Evolutionary conservation across 306 rosid species (phyloP).

Genomic region (Ammopiptanthus mongolicus): DNA sequence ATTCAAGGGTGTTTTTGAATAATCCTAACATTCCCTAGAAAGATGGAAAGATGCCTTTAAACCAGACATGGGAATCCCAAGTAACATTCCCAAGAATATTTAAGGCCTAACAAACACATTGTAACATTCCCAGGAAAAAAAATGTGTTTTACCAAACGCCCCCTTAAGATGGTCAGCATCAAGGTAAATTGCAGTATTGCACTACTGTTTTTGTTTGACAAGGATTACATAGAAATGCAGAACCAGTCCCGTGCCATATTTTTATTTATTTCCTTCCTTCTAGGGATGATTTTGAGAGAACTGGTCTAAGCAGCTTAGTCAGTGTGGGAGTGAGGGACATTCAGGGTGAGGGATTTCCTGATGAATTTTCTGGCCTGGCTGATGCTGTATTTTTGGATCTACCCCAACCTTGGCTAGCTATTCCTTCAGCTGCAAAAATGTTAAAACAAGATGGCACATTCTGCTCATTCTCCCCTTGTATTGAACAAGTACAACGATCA

Average conservation of each 20-base stretch:
- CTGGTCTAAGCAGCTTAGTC: conserved; percentile 46
- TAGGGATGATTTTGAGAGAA: conserved; percentile 74
- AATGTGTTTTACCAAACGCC: no score
- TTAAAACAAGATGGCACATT: conserved; percentile 55
- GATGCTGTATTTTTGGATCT: conserved; percentile 69
- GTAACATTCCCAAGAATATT: no score
- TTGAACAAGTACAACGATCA: conserved; percentile 64
- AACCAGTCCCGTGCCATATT: not conserved
- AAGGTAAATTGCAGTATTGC: not conserved
- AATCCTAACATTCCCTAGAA: no score
- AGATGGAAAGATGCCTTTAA: no score
- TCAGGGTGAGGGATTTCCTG: conserved; percentile 70
- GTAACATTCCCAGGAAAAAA: no score
- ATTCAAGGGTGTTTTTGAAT: no score
- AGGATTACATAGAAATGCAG: not conserved
- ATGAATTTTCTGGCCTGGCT: conserved; percentile 43
- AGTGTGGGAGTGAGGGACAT: conserved; percentile 66
- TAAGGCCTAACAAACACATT: no score
- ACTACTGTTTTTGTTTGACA: not conserved
- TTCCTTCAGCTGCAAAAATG: conserved; percentile 61
- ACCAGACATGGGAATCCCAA: no score
- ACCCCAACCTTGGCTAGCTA: conserved; percentile 79
- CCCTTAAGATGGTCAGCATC: not conserved
- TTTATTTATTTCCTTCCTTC: not conserved
- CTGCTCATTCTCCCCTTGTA: conserved; percentile 69